A percentile compares a stretch with the other conserved stretches of the same genome.
Conservation (phyloP, 805 yeast species). For the Priceomyces medius region DNA sequence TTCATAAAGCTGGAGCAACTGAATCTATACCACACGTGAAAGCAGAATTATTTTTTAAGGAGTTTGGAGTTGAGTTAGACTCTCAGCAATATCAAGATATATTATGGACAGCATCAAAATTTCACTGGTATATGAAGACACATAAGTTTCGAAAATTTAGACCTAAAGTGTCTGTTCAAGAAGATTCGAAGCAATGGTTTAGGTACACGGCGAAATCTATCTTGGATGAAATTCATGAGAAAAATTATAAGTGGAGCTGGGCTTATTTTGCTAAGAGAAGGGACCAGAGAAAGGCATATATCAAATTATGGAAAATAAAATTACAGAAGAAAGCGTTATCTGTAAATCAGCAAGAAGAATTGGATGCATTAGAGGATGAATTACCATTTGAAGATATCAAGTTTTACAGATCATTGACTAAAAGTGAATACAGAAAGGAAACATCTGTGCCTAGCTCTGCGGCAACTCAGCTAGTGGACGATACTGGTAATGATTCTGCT, state of each 20-base stretch:
- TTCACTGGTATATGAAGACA: constrained; percentile 76
- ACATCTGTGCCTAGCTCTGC: constrained; percentile 16
- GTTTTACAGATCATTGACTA: constrained; percentile 80
- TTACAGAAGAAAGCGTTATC: constrained; percentile 34
- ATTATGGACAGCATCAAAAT: constrained; percentile 75
- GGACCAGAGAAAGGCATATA: constrained; percentile 68
- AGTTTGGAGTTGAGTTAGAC: constrained; percentile 83
- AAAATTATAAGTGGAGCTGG: constrained; percentile 86
- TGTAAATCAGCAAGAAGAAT: constrained; percentile 30
- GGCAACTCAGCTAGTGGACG: neutral
- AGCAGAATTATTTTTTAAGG: constrained; percentile 78
- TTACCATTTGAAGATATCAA: constrained; percentile 76
- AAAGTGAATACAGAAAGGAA: constrained; percentile 62
- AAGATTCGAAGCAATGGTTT: constrained; percentile 81
- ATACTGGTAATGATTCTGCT: constrained; percentile 8
- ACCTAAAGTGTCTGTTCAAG: constrained; percentile 54
- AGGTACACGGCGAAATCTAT: constrained; percentile 77
- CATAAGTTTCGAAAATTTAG: constrained; percentile 69
- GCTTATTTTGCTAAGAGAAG: constrained; percentile 68
- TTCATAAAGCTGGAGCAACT: constrained; percentile 78
- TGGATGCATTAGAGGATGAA: constrained; percentile 56
- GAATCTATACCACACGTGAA: constrained; percentile 65
- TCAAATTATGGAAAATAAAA: constrained; percentile 63
- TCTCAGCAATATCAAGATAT: constrained; percentile 81
- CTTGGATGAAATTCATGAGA: constrained; percentile 75